Percentiles rank a stretch among this genome's conserved stretches.
Conservation (phyloP, 257 asterid species). For the Solanum okadae region DNA sequence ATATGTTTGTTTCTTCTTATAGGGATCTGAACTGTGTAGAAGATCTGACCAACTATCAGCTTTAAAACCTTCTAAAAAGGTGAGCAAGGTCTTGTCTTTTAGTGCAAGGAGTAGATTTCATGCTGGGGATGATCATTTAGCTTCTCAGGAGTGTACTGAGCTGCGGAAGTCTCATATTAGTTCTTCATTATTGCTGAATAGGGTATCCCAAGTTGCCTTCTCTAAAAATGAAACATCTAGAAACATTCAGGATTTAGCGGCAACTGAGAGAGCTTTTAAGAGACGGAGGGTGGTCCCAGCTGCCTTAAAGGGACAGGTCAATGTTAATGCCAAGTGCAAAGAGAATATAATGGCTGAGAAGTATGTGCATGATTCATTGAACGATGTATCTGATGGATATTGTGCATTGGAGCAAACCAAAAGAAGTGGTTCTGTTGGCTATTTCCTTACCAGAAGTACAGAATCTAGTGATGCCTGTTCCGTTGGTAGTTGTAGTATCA, state of each 20-base stretch:
- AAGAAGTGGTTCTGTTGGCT: neutral
- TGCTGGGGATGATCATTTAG: neutral
- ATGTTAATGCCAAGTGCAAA: slow-evolving; percentile 4
- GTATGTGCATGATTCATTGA: neutral
- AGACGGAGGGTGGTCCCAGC: slow-evolving; percentile 1
- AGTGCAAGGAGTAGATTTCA: neutral
- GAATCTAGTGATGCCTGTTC: slow-evolving; percentile 23
- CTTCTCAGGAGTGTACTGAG: neutral
- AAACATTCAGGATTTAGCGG: neutral
- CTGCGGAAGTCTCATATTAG: slow-evolving; percentile 5
- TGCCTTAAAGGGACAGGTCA: slow-evolving; percentile 8
- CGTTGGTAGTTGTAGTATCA: slow-evolving; percentile 26
- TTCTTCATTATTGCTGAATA: slow-evolving; percentile 10
- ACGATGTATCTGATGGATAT: slow-evolving; percentile 3
- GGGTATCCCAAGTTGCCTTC: slow-evolving; percentile 1
- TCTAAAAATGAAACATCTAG: slow-evolving; percentile 5
- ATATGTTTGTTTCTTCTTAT: neutral
- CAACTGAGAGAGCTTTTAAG: slow-evolving; percentile 1
- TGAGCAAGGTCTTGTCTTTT: neutral
- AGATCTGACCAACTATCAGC: slow-evolving; percentile 2
- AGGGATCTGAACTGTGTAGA: slow-evolving; percentile 6
- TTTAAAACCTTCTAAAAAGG: neutral
- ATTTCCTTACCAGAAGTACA: neutral
- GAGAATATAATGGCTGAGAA: slow-evolving; percentile 1
- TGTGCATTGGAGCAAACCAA: neutral